phyloP scores from a whole-genome alignment of 805 yeast genomes.

The Kuraishia cidri region DNA sequence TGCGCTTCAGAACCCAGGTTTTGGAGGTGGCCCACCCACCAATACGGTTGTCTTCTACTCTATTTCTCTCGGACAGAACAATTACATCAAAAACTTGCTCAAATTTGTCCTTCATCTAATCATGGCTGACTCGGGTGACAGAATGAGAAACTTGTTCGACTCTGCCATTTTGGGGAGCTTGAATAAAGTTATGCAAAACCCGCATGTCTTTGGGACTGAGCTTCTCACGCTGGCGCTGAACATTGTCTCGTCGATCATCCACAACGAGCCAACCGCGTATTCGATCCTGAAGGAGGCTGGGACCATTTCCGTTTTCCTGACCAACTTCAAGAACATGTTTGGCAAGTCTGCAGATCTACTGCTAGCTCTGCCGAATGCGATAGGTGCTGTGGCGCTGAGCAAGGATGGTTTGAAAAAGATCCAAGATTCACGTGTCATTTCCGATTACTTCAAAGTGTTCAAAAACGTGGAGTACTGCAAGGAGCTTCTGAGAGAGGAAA shows the following conservation, averaged over 20 bases:
- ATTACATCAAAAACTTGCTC: constrained; percentile 47
- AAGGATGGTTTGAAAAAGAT: constrained; percentile 60
- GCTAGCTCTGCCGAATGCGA: constrained; percentile 56
- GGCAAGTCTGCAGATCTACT: constrained; percentile 51
- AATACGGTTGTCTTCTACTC: constrained; percentile 39
- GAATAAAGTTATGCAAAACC: constrained; percentile 47
- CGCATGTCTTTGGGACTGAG: constrained; percentile 57
- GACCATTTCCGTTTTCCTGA: constrained; percentile 56
- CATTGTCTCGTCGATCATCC: constrained; percentile 62
- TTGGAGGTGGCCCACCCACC: constrained; percentile 49
- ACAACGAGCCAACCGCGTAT: constrained; percentile 87
- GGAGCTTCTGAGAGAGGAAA: constrained; percentile 43
- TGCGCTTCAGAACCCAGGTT: constrained; percentile 50
- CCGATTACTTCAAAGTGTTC: constrained; percentile 40
- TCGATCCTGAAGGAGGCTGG: constrained; percentile 72
- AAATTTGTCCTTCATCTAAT: constrained; percentile 58
- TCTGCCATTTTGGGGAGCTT: constrained; percentile 64
- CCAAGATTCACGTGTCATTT: constrained; percentile 26
- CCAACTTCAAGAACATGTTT: constrained; percentile 45
- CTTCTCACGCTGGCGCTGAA: constrained; percentile 53
- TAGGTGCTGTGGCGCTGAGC: constrained; percentile 80
- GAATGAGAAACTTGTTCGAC: constrained; percentile 79
- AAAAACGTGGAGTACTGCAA: constrained; percentile 38
- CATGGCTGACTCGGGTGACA: constrained; percentile 71
- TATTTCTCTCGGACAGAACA: constrained; percentile 52